Evolutionary conservation across 169 alveolate species (phyloP).

Genomic region (Cyclospora cayetanensis): DNA sequence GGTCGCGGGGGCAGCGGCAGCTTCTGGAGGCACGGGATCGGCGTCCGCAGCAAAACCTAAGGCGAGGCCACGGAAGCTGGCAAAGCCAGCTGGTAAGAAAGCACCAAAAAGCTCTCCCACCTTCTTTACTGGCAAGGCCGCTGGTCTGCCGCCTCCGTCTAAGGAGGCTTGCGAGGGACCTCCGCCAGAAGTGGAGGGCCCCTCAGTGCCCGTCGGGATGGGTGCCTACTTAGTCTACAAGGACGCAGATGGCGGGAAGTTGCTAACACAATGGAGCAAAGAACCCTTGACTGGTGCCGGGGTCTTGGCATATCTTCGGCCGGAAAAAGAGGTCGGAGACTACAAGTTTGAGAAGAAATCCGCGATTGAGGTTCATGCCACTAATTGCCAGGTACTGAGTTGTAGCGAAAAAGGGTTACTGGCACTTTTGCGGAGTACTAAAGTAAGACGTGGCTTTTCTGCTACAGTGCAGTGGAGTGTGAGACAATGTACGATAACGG

Average conservation of each 20-base stretch:
- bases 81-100: conserved; percentile 9
- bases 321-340: conserved; percentile 58
- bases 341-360: conserved; percentile 54
- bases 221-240: conserved; percentile 52
- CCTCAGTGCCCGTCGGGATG: conserved; percentile 6
- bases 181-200: conserved; percentile 41
- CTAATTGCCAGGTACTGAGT: conserved; percentile 47
- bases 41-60: not conserved
- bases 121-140: conserved; percentile 64
- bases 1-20: conserved; percentile 33
- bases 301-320: conserved; percentile 41
- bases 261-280: conserved; percentile 57
- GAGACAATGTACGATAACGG: too few species aligned
- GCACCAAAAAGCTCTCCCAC: conserved; percentile 64
- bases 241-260: conserved; percentile 38
- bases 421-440: too few species aligned
- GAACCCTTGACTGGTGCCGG: conserved; percentile 55
- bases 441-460: too few species aligned
- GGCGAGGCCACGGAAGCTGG: conserved; percentile 11
- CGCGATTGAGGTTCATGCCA: conserved; percentile 16
- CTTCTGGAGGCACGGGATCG: not conserved
- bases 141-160: conserved; percentile 67
- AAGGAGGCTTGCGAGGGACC: conserved; percentile 66
- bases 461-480: too few species aligned
- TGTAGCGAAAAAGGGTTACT: too few species aligned